Evolutionary conservation across 805 yeast species (phyloP).

Genomic region (Cyberlindnera veronae): DNA sequence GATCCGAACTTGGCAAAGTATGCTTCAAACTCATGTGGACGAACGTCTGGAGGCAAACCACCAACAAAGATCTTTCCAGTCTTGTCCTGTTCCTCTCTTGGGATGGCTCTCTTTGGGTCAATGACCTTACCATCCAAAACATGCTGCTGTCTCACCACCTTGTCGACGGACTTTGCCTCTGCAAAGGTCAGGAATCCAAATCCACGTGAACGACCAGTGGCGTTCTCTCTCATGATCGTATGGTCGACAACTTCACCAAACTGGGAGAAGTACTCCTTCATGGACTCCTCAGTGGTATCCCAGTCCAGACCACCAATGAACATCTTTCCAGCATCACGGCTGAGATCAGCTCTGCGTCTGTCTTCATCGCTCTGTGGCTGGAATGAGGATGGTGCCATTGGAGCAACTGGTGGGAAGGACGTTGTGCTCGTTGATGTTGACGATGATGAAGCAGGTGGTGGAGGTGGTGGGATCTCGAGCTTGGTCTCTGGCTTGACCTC

Average conservation of each 20-base stretch:
- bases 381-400: neutral
- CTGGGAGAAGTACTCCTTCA: slow-evolving; percentile 77
- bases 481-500: no score
- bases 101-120: slow-evolving; percentile 97
- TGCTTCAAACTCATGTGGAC: slow-evolving; percentile 82
- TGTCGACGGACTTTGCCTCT: slow-evolving; percentile 78
- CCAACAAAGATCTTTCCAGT: slow-evolving; percentile 97
- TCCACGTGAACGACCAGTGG: slow-evolving; percentile 88
- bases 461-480: neutral
- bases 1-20: slow-evolving; percentile 86
- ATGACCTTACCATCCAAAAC: slow-evolving; percentile 92
- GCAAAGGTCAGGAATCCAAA: slow-evolving; percentile 91
- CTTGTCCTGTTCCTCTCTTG: slow-evolving; percentile 94
- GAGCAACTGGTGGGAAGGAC: neutral
- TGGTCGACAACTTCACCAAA: slow-evolving; percentile 87
- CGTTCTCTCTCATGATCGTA: slow-evolving; percentile 87
- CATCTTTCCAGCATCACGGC: slow-evolving; percentile 84
- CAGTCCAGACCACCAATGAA: slow-evolving; percentile 96
- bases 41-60: slow-evolving; percentile 91
- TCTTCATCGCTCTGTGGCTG: slow-evolving; percentile 12
- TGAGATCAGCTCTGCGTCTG: slow-evolving; percentile 43
- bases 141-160: slow-evolving; percentile 82
- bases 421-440: neutral
- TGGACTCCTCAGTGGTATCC: slow-evolving; percentile 91
- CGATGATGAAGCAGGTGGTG: neutral